Evolutionary conservation across 108 stramenopile genomes (phyloP).

Genomic region (Licmophora abbreviata): DNA sequence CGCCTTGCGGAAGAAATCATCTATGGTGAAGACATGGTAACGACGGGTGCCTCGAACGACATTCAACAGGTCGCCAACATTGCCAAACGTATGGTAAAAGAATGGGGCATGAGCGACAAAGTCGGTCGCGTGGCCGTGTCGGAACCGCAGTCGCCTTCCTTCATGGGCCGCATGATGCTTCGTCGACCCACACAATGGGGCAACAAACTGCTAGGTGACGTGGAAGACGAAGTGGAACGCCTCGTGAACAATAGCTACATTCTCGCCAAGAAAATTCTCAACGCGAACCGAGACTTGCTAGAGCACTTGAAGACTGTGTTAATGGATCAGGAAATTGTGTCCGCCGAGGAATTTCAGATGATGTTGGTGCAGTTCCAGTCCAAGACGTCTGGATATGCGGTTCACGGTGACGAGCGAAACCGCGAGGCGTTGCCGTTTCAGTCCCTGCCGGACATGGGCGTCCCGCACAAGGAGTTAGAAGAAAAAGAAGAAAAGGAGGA

Average conservation of each 20-base stretch:
- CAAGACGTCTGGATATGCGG: slow-evolving; percentile 59
- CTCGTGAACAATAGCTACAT: slow-evolving; percentile 89
- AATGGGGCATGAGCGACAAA: slow-evolving; percentile 93
- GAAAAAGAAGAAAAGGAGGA: too few species aligned
- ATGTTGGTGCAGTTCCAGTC: slow-evolving; percentile 82
- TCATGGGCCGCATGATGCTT: slow-evolving; percentile 75
- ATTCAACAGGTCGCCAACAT: slow-evolving; percentile 91
- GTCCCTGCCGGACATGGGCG: slow-evolving; percentile 39
- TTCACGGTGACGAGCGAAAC: slow-evolving; percentile 61
- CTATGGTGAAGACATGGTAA: slow-evolving; percentile 91
- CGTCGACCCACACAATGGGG: slow-evolving; percentile 71
- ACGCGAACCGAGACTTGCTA: slow-evolving; percentile 74
- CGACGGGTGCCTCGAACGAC: slow-evolving; percentile 96
- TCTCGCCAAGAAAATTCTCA: slow-evolving; percentile 78
- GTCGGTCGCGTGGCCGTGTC: slow-evolving; percentile 87
- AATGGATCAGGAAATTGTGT: slow-evolving; percentile 88
- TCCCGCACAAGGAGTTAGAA: too few species aligned
- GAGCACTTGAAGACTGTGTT: slow-evolving; percentile 74
- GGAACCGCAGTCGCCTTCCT: slow-evolving; percentile 51
- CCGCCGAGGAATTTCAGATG: slow-evolving; percentile 90
- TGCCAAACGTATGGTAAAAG: slow-evolving; percentile 93
- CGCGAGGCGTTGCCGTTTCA: slow-evolving; percentile 78
- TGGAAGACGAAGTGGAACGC: slow-evolving; percentile 89
- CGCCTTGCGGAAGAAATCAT: slow-evolving; percentile 96
- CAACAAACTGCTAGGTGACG: slow-evolving; percentile 57